These are phyloP conservation scores for Xerocomellus chrysenteron DNA, from an alignment of 768 basidiomycete species.

Conservation along the genomic window DNA sequence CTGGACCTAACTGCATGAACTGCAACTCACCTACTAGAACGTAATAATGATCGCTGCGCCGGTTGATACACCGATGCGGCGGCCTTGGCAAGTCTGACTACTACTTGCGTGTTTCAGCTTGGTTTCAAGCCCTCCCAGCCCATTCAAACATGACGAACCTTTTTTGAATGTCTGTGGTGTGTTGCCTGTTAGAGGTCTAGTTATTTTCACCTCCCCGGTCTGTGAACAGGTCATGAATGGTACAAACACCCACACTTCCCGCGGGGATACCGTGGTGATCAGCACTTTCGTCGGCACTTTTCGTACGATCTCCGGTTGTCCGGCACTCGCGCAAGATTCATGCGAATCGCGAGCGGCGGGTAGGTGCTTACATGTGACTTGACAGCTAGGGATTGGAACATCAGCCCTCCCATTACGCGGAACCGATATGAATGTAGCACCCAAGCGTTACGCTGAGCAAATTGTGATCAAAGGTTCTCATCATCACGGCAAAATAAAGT, in stretches of 20 bases:
- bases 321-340: neutral
- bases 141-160: neutral
- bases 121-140: neutral
- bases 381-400: neutral
- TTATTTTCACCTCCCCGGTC: neutral
- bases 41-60: neutral
- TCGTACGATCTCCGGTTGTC: slow-evolving; percentile 2
- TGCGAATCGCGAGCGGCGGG: neutral
- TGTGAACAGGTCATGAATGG: neutral
- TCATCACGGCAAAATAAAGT: neutral
- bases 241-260: neutral
- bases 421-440: neutral
- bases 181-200: neutral
- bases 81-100: neutral
- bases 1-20: neutral
- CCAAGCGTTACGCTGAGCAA: neutral
- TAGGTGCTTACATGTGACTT: neutral
- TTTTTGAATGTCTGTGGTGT: neutral
- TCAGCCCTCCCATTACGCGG: neutral
- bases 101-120: neutral
- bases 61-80: neutral
- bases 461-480: neutral
- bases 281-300: neutral
- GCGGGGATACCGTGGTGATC: neutral
- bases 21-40: neutral